A percentile compares a stretch with the other conserved stretches of the same genome.
Conservation (phyloP, 2,329 filamentous ascomycete genomes). For the Pseudopithomyces chartarum region DNA sequence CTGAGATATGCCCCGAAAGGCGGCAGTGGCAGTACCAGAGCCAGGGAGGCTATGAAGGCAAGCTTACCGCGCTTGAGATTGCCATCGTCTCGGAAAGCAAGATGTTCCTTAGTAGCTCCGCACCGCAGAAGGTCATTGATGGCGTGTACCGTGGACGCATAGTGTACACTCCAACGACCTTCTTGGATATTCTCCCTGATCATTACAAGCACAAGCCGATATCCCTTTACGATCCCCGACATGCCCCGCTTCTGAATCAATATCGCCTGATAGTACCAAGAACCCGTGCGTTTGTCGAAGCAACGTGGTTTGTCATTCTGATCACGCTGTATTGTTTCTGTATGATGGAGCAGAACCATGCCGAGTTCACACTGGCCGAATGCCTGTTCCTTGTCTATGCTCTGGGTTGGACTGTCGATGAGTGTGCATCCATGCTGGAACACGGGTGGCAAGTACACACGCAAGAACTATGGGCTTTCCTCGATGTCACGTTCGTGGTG, state of each 20-base stretch:
- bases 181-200: constrained; percentile 83
- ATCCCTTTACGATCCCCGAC: constrained; percentile 76
- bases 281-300: constrained; percentile 76
- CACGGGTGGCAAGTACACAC: constrained; percentile 82
- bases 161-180: constrained; percentile 80
- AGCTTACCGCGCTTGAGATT: constrained; percentile 78
- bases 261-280: constrained; percentile 83
- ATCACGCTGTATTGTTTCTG: constrained; percentile 71
- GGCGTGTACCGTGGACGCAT: constrained; percentile 82
- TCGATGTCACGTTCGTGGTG: constrained; percentile 77
- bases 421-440: constrained; percentile 76
- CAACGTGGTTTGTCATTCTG: constrained; percentile 73
- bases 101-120: constrained; percentile 74
- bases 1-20: constrained; percentile 64
- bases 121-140: constrained; percentile 80
- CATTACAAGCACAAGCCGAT: constrained; percentile 85
- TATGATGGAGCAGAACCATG: constrained; percentile 71
- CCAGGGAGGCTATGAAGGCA: constrained; percentile 58
- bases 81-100: constrained; percentile 85
- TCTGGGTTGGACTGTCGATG: constrained; percentile 78
- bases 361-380: constrained; percentile 63
- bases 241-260: constrained; percentile 78
- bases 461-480: constrained; percentile 86
- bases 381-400: constrained; percentile 73
- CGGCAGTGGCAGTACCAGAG: constrained; percentile 53